Base-by-base conservation (phyloP, 768 basidiomycete species). In the Tephrocybe sp. region DNA sequence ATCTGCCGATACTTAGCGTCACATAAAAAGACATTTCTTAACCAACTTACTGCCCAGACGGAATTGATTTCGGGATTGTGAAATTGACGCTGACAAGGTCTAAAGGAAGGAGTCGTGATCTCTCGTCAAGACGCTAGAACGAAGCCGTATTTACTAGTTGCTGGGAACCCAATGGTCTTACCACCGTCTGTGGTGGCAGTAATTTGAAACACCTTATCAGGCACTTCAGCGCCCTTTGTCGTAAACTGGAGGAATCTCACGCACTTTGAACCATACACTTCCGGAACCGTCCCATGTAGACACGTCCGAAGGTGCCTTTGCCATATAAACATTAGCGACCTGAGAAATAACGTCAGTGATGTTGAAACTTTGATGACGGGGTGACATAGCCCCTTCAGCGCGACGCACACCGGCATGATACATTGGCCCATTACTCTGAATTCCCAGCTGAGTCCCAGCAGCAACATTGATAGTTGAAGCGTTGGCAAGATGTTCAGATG, bases 231-330 rank as follows among this genome's bases (percentile, higher is more conserved):
- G 27, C n/a, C n/a, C n/a, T 29, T 29, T 11, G 27, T 29, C 27
- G 27, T 11, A 29, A 11, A 11, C 5, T 11, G 11, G 27, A 29
- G 5, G 27, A 11, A 11, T 5, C 9, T n/a, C 24, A n/a, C 40
- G 16, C 27, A 64, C 69, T 55, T 71, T 70, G 65, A 76, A 75
- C 72, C 74, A 75, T 34, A 72, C 72, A 29, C 48, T 47, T 46
- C 76, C 75, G 45, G 66, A 64, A 19, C 73, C 73, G 38, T 69
- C 72, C 59, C 68, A 74, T 5, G 42, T 49, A 18, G 51, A 22
- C 3, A 52, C 50, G 36, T 56, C 37, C 3, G 59, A 59, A 19
- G 76, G 73, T 3, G 77, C 77, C 55, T 71, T 71, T 22, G 73
- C 72, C 64, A 63, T 62, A 53, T 65, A 65, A 36, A 63, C 62